Evolutionary conservation across 73 alveolate genomes (phyloP).

Genomic region (Symbiodinium natans): DNA sequence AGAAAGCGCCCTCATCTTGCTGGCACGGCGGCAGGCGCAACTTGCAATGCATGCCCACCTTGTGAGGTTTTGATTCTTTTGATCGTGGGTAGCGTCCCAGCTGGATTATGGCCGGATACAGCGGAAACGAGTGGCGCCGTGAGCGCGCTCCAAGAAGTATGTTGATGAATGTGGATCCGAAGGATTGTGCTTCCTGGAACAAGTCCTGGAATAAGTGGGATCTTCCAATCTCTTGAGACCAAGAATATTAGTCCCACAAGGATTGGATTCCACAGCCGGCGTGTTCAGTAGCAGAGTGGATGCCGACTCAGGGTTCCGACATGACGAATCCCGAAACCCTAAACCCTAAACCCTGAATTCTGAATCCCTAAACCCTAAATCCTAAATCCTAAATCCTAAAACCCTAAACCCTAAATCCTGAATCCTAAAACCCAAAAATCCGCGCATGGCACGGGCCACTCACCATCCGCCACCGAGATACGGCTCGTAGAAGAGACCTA

Average conservation of each 20-base stretch:
- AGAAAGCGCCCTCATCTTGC: too few species aligned
- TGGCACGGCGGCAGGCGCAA: neutral
- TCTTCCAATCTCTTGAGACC: too few species aligned
- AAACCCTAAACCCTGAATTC: neutral
- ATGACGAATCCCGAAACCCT: neutral
- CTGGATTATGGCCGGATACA: neutral
- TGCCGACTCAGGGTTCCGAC: neutral
- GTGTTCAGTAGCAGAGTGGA: too few species aligned
- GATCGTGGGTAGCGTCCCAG: too few species aligned
- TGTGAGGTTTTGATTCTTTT: neutral
- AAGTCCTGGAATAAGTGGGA: too few species aligned
- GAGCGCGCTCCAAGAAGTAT: neutral
- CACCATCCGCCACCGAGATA: slow-evolving; percentile 28
- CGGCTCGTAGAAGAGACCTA: neutral
- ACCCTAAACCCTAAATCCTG: neutral
- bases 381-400: neutral
- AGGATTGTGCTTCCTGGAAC: neutral
- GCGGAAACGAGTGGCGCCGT: neutral
- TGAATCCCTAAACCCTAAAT: neutral
- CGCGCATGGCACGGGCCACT: neutral
- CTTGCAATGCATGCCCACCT: neutral
- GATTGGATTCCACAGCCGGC: too few species aligned
- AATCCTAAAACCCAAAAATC: neutral
- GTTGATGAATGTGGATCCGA: neutral
- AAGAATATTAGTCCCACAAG: too few species aligned